Evolutionary conservation across 139 green algal genomes (phyloP).

Genomic region (Monoraphidium neglectum): DNA sequence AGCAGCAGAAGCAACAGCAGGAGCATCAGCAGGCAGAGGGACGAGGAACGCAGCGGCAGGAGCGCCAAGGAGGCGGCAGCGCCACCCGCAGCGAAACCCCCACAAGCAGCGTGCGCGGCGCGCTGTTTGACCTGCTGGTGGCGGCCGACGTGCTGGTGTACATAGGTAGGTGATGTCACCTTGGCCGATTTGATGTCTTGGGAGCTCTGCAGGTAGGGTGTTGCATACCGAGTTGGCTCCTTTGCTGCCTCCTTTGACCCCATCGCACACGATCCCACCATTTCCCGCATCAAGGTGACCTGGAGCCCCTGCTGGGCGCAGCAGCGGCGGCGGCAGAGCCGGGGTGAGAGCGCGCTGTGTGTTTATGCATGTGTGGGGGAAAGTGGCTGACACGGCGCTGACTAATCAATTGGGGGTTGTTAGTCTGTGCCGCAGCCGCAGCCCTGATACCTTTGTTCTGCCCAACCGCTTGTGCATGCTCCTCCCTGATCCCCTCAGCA

Average conservation of each 20-base stretch:
- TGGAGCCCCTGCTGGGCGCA: neutral
- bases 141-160: slow-evolving; percentile 71
- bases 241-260: neutral
- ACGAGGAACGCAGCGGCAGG: too few species aligned
- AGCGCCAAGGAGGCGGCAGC: too few species aligned
- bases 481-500: too few species aligned
- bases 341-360: neutral
- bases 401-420: too few species aligned
- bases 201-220: slow-evolving; percentile 4
- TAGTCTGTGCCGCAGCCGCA: too few species aligned
- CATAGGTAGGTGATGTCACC: slow-evolving; percentile 47
- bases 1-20: neutral
- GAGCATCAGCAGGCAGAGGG: too few species aligned
- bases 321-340: neutral
- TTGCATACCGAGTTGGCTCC: neutral
- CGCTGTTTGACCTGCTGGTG: slow-evolving; percentile 50
- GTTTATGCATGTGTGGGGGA: too few species aligned
- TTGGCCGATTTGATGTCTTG: slow-evolving; percentile 21
- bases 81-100: too few species aligned
- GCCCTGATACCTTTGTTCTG: too few species aligned
- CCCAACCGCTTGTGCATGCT: too few species aligned
- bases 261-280: neutral
- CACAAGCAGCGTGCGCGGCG: neutral
- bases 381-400: too few species aligned
- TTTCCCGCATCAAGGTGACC: neutral